These are phyloP conservation scores for Aspergillus cristatus DNA, from an alignment of 495 filamentous ascomycete genomes.

Conservation along the genomic window DNA sequence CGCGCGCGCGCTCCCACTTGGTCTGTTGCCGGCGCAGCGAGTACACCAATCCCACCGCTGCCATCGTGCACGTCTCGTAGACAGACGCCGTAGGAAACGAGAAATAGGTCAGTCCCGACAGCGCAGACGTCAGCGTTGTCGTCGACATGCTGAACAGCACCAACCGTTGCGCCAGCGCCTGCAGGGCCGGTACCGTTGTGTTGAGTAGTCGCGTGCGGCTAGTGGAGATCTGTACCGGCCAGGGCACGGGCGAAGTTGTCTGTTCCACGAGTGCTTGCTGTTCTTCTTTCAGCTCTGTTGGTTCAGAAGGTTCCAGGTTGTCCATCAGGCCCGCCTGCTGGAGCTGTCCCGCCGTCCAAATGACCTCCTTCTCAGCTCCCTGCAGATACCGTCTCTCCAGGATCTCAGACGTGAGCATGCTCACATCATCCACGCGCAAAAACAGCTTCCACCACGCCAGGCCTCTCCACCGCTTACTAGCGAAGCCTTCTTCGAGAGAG, in stretches of 20 bases:
- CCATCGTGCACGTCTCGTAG: conserved; percentile 75
- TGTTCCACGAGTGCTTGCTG: no score
- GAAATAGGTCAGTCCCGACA: conserved; percentile 62
- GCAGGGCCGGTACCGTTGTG: conserved; percentile 62
- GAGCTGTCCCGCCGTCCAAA: conserved; percentile 76
- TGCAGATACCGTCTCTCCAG: conserved; percentile 64
- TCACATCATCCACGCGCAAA: conserved; percentile 88
- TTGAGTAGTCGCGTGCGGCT: conserved; percentile 47
- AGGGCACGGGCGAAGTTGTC: no score
- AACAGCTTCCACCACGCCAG: conserved; percentile 92
- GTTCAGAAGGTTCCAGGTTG: background rate
- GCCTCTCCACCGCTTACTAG: conserved; percentile 58
- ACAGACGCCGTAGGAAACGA: conserved; percentile 44
- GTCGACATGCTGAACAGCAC: conserved; percentile 66
- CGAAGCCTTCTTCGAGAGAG: conserved; percentile 65
- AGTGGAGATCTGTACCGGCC: conserved; percentile 35
- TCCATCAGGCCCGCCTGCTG: conserved; percentile 54
- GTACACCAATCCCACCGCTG: conserved; percentile 66
- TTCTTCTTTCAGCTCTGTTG: conserved; percentile 1
- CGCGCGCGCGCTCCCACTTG: conserved; percentile 63
- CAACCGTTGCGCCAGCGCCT: conserved; percentile 70
- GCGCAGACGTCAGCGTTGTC: conserved; percentile 48
- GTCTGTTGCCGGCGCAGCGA: conserved; percentile 66
- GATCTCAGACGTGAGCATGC: conserved; percentile 68
- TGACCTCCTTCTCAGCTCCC: conserved; percentile 60